These are phyloP conservation scores for Marasmius sp. DNA, from an alignment of 1,284 basidiomycete species.

Conservation along the genomic window DNA sequence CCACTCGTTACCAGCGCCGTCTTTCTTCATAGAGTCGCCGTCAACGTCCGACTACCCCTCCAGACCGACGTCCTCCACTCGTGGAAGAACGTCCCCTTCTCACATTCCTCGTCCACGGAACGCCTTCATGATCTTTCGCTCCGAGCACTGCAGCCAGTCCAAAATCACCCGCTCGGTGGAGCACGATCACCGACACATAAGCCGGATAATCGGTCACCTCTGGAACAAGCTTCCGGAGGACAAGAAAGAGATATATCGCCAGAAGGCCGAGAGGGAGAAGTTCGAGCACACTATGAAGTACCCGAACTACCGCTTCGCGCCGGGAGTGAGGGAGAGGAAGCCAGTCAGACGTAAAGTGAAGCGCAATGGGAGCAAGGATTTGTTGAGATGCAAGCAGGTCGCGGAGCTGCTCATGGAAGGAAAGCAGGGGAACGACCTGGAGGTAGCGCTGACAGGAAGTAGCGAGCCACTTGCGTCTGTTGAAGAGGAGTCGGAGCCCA, in stretches of 20 bases:
- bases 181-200: constrained; percentile 58
- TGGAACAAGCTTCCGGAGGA: constrained; percentile 51
- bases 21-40: background rate
- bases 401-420: constrained; percentile 55
- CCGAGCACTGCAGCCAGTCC: constrained; percentile 57
- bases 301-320: constrained; percentile 57
- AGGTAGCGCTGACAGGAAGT: constrained; percentile 39
- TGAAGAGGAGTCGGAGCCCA: background rate
- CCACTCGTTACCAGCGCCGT: background rate
- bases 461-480: background rate
- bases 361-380: constrained; percentile 47
- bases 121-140: constrained; percentile 84
- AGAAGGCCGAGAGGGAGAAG: constrained; percentile 59
- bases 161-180: constrained; percentile 44
- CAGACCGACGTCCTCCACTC: background rate
- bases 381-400: constrained; percentile 49
- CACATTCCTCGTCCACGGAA: constrained; percentile 76
- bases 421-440: constrained; percentile 50
- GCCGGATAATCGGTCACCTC: constrained; percentile 50
- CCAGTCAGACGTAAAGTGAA: constrained; percentile 50
- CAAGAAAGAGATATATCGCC: constrained; percentile 50
- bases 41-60: background rate
- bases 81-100: constrained; percentile 16
- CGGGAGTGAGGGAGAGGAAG: constrained; percentile 40
- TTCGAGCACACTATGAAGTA: constrained; percentile 51